Conservation (phyloP, 306 rosid species). For the Cucumis hystrix region DNA sequence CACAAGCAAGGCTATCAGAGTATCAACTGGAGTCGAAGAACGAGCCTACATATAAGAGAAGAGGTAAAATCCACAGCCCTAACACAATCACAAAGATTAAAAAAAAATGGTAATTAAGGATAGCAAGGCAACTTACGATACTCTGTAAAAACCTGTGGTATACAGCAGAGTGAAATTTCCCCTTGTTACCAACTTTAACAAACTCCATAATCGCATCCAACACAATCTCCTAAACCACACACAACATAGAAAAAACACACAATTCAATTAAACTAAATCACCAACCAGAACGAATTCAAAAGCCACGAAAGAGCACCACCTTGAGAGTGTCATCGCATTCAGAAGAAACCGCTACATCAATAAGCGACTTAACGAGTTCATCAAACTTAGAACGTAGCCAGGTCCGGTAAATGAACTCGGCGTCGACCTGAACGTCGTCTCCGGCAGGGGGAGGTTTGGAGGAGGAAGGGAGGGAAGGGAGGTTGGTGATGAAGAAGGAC, state of each 20-base stretch:
- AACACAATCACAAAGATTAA: neutral
- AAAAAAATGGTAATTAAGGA: neutral
- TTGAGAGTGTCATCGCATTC: conserved; percentile 43
- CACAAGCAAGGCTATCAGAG: conserved; percentile 45
- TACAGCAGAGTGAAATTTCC: conserved; percentile 62
- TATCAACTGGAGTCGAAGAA: conserved; percentile 12
- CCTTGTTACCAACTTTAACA: conserved; percentile 54
- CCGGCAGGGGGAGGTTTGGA: conserved; percentile 9
- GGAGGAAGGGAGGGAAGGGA: conserved; percentile 43
- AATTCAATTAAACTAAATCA: neutral
- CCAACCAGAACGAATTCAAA: neutral
- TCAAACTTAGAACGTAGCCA: conserved; percentile 90
- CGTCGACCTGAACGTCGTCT: conserved; percentile 18
- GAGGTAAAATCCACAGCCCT: neutral
- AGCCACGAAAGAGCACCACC: conserved; percentile 20
- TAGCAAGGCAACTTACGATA: conserved; percentile 36
- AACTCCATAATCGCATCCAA: conserved; percentile 80
- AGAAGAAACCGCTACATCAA: conserved; percentile 37
- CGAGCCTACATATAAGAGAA: conserved; percentile 27
- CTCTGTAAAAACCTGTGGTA: conserved; percentile 48
- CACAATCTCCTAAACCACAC: conserved; percentile 42
- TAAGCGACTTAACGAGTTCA: conserved; percentile 42
- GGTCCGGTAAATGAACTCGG: conserved; percentile 50
- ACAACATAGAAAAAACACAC: neutral
- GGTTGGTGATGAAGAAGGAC: conserved; percentile 56